phyloP scores from a whole-genome alignment of 2,329 filamentous ascomycete species.

The Stemphylium lycopersici region DNA sequence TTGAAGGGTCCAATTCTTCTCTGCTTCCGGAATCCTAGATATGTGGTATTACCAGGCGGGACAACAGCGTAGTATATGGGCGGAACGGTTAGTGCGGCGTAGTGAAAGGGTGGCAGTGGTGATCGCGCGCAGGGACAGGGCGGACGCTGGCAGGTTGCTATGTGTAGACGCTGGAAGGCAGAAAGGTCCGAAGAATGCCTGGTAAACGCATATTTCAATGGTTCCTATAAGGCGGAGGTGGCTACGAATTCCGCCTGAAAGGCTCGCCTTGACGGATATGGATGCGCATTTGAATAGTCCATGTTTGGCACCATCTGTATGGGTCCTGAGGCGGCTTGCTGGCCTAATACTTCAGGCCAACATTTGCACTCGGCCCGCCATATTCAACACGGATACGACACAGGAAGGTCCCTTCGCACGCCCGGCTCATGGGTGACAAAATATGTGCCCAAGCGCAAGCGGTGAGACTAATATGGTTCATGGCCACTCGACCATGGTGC shows the following conservation, averaged over 20 bases:
- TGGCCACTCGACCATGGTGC: constrained; percentile 18
- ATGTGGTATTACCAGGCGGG: constrained; percentile 30
- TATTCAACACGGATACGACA: constrained; percentile 25
- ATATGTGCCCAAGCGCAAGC: constrained; percentile 19
- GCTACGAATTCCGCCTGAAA: constrained; percentile 11
- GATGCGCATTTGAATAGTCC: constrained; percentile 23
- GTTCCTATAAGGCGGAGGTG: constrained; percentile 25
- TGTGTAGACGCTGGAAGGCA: constrained; percentile 27
- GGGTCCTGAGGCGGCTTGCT: constrained; percentile 31
- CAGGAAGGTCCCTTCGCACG: constrained; percentile 27
- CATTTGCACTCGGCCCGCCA: constrained; percentile 23
- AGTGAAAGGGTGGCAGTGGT: constrained; percentile 25
- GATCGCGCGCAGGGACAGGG: constrained; percentile 28
- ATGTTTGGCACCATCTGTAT: constrained; percentile 16
- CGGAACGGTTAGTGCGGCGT: constrained; percentile 29
- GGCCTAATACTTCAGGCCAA: constrained; percentile 29
- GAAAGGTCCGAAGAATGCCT: constrained; percentile 17
- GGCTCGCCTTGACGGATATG: constrained; percentile 31
- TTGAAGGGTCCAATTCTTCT: constrained; percentile 15
- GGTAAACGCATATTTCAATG: constrained; percentile 17
- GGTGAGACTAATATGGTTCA: constrained; percentile 19
- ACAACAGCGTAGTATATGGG: constrained; percentile 32
- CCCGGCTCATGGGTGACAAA: constrained; percentile 26
- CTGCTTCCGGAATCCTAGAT: constrained; percentile 24
- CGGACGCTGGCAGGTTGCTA: constrained; percentile 23